Base-by-base conservation (phyloP, 139 green algal species). In the Pleodorina starrii region DNA sequence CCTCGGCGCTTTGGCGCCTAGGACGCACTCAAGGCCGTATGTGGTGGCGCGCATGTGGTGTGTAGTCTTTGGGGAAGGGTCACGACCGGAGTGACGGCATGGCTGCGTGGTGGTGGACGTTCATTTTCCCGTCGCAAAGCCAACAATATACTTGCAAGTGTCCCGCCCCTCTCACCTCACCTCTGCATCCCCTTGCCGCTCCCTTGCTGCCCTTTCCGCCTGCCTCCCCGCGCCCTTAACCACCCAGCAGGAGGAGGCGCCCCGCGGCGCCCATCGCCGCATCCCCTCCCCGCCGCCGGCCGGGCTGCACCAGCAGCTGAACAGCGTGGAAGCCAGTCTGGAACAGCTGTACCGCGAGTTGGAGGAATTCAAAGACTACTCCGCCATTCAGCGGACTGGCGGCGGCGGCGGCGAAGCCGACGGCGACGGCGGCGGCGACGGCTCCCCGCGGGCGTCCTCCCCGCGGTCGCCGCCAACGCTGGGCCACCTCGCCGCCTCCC, bases 361-460 rank as follows among this genome's bases (percentile, higher is more conserved):
- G 35, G 82, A 88, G 82, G 82, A 50, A 29, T 88, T 71, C 66
- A 88, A 88, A 6, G 42, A 60, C 80, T 44, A 85, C 27, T 63
- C 75, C 69, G 50, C 38, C 25, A 23, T 21, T n/a, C n/a, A n/a
- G 75, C 75, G 14, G 14, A 12, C 29, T 66, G 54, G 17, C 21
- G 23, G 42, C 25, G 5, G 14, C 73, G 40, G 7, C 29, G 43
- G 23, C 38, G n/a, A 44, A n/a, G 4, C 1, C 46, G 7, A 29
- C 75, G 5, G 29, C 19, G 48, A 14, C 46, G 44, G 1, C 32
- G 75, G 4, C 75, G 46, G 10, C 14, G 29, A 36, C 32, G 63
- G 29, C 29, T 73, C 63, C 2, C 63, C 63, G 63, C 63, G 12
- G 19, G 19, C 35, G 27, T 17, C 42, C 40, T 81, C 69, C 1